Conservation (phyloP, 495 filamentous ascomycete genomes). For the Umbilicaria muhlenbergii region DNA sequence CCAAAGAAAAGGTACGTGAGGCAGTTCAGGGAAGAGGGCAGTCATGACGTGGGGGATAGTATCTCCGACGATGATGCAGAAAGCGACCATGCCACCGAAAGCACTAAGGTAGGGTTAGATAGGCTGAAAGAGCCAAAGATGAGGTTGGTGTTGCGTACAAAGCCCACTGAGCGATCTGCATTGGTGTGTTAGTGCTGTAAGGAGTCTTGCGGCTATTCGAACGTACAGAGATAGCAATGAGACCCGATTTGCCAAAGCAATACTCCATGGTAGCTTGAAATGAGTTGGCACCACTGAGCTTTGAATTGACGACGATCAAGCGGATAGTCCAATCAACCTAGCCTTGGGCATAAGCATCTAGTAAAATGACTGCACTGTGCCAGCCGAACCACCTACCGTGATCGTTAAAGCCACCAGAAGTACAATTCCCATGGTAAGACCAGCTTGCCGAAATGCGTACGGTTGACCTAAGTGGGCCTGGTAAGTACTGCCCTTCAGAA, state of each 20-base stretch:
- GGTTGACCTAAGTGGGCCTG: constrained; percentile 43
- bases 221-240: constrained; percentile 66
- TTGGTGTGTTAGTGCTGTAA: background rate
- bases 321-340: constrained; percentile 90
- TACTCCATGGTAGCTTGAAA: constrained; percentile 92
- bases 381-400: constrained; percentile 27
- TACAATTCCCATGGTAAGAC: constrained; percentile 61
- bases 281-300: constrained; percentile 76
- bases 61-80: constrained; percentile 93
- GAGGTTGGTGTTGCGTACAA: constrained; percentile 34
- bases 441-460: constrained; percentile 85
- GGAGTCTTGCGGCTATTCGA: background rate
- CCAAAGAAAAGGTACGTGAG: constrained; percentile 58
- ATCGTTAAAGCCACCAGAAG: constrained; percentile 67
- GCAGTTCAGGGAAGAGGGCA: constrained; percentile 65
- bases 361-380: background rate
- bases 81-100: constrained; percentile 96
- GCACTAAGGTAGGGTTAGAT: constrained; percentile 31
- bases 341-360: background rate
- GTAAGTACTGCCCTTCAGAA: background rate
- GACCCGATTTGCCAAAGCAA: constrained; percentile 76
- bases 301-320: constrained; percentile 89
- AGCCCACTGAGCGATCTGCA: constrained; percentile 70
- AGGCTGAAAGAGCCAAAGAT: background rate
- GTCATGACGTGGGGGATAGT: constrained; percentile 79